Evolutionary conservation across 257 asterid genomes (phyloP).

Genomic region (Paulownia fortunei): DNA sequence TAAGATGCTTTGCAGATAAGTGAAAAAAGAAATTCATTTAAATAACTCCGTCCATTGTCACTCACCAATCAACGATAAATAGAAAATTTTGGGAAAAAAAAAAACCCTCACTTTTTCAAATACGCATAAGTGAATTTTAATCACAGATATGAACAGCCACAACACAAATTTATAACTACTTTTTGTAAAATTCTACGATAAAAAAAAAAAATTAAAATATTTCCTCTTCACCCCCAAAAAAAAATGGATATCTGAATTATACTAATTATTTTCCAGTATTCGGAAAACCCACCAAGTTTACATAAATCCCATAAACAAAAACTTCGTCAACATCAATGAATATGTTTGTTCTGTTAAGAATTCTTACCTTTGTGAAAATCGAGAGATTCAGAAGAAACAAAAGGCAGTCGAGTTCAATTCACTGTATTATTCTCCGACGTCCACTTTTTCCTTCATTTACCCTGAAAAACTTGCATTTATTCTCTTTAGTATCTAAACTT

Average conservation of each 20-base stretch:
- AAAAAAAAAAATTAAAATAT: not conserved
- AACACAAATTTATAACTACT: not conserved
- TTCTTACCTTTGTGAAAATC: conserved; percentile 28
- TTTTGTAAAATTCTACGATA: not conserved
- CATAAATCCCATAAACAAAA: conserved; percentile 1
- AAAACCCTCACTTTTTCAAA: not conserved
- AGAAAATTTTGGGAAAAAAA: not conserved
- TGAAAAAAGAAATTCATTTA: not conserved
- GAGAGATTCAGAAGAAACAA: conserved; percentile 28
- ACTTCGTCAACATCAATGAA: not conserved
- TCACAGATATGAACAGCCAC: conserved; percentile 19
- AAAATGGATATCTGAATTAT: conserved; percentile 15
- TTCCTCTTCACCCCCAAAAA: not conserved
- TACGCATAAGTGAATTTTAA: not conserved
- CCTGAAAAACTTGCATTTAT: conserved; percentile 18
- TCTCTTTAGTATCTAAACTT: not conserved
- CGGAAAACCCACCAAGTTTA: not conserved
- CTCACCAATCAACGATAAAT: not conserved
- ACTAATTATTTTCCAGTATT: not conserved
- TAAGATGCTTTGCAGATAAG: not conserved
- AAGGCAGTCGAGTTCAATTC: conserved; percentile 5
- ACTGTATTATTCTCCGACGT: not conserved
- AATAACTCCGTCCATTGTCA: conserved; percentile 1
- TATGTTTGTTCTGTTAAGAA: not conserved
- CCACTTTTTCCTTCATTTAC: not conserved